phyloP scores from a whole-genome alignment of 163 green algal species.

The Scenedesmus sp. region DNA sequence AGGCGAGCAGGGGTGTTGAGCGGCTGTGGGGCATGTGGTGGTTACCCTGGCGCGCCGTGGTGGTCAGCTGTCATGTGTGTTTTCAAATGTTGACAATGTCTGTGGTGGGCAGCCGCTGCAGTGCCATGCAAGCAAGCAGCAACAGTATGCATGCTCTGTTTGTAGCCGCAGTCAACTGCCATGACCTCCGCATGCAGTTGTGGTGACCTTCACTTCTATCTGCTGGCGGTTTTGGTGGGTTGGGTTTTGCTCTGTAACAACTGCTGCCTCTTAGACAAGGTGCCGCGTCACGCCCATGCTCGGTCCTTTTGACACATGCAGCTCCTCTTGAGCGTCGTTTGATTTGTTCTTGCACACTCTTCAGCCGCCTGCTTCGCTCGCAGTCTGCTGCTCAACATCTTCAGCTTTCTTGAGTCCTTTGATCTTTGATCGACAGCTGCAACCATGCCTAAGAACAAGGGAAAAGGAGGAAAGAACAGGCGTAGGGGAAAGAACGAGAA shows the following conservation, averaged over 20 bases:
- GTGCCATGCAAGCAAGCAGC: not conserved
- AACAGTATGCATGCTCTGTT: not conserved
- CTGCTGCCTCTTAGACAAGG: not conserved
- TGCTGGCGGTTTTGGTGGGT: conserved; percentile 7
- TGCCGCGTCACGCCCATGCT: not conserved
- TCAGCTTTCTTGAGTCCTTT: not conserved
- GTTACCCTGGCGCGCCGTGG: not conserved
- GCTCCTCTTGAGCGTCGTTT: not conserved
- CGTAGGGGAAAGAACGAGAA: conserved; percentile 98
- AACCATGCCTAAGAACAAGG: conserved; percentile 96
- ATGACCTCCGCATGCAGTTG: not conserved
- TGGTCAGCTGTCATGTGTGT: no score
- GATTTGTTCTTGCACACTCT: not conserved
- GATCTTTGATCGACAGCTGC: not conserved
- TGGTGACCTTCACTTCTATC: not conserved
- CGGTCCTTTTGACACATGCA: not conserved
- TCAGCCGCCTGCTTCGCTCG: not conserved
- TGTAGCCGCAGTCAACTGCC: not conserved
- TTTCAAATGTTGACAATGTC: no score
- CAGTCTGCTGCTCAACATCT: not conserved
- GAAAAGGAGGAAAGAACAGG: conserved; percentile 93
- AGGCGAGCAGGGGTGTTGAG: not conserved
- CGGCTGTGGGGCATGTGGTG: not conserved
- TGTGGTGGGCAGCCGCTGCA: not conserved
- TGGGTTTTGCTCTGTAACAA: conserved; percentile 4